Conservation (phyloP, 208 protist species). For the Wallacemonas sp. region DNA sequence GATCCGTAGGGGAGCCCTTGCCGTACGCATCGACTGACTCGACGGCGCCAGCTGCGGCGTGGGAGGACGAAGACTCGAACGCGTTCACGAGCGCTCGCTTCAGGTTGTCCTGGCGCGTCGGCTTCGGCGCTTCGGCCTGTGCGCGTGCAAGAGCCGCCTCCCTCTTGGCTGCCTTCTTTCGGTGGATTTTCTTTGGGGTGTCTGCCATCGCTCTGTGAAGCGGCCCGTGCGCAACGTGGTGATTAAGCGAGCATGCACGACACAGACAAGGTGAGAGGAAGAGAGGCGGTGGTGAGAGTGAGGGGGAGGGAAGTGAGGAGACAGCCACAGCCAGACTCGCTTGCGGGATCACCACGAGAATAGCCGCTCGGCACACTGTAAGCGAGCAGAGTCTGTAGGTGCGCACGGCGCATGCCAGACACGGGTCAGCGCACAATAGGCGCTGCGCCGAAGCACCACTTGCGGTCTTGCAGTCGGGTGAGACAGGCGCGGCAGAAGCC, state of each 20-base stretch:
- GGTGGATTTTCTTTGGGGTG: constrained; percentile 1
- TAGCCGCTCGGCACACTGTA: too few species aligned
- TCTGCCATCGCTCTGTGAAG: background rate
- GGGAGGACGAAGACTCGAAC: background rate
- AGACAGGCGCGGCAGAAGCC: too few species aligned
- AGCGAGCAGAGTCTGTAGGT: too few species aligned
- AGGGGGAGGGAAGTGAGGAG: background rate
- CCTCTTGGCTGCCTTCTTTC: constrained; percentile 3
- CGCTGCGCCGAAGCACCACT: too few species aligned
- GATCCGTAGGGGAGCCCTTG: constrained; percentile 71
- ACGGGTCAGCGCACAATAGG: too few species aligned
- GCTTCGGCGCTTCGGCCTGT: constrained; percentile 30
- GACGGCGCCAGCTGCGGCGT: background rate
- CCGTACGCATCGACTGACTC: constrained; percentile 62
- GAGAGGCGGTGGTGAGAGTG: background rate
- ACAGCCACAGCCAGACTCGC: too few species aligned
- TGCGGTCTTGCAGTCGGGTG: too few species aligned
- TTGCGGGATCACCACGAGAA: too few species aligned
- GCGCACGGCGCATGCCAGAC: too few species aligned
- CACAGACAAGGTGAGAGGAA: too few species aligned
- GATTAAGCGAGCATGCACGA: too few species aligned
- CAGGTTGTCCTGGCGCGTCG: constrained; percentile 16
- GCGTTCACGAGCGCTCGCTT: constrained; percentile 16
- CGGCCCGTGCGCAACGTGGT: too few species aligned
- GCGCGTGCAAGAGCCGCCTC: constrained; percentile 35